Conservation (phyloP, 257 asterid genomes). For the Solanum phureja region DNA sequence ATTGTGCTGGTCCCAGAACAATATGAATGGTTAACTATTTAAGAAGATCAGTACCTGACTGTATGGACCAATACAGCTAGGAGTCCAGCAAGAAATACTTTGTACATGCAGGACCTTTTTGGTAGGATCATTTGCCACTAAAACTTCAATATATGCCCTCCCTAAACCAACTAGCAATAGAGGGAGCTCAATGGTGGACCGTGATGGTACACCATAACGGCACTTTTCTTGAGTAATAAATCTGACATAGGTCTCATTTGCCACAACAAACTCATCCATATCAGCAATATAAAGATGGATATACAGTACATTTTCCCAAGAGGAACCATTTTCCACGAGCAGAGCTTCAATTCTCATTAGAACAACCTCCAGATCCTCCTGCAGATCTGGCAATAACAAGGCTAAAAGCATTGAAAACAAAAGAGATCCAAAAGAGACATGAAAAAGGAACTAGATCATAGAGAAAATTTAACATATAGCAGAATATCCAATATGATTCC, state of each 20-base stretch:
- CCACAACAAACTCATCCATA: slow-evolving; percentile 58
- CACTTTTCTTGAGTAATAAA: slow-evolving; percentile 87
- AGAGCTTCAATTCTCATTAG: slow-evolving; percentile 50
- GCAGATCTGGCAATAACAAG: slow-evolving; percentile 43
- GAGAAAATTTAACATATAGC: neutral
- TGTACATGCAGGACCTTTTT: slow-evolving; percentile 93
- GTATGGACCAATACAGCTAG: slow-evolving; percentile 97
- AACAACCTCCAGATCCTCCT: slow-evolving; percentile 54
- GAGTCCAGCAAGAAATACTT: slow-evolving; percentile 97
- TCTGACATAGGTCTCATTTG: slow-evolving; percentile 71
- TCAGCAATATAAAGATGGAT: slow-evolving; percentile 76
- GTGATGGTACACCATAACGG: slow-evolving; percentile 87
- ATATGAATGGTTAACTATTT: neutral
- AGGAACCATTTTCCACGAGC: slow-evolving; percentile 43
- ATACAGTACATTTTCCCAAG: slow-evolving; percentile 88
- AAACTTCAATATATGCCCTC: slow-evolving; percentile 72
- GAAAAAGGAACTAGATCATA: neutral
- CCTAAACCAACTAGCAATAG: slow-evolving; percentile 73
- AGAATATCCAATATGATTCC: neutral
- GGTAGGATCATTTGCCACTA: slow-evolving; percentile 56
- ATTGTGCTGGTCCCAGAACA: neutral
- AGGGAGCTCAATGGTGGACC: slow-evolving; percentile 92
- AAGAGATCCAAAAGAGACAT: neutral
- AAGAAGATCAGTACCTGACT: slow-evolving; percentile 62
- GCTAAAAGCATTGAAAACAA: slow-evolving; percentile 1